Evolutionary conservation across 768 basidiomycete genomes (phyloP).

Genomic region (Russula olivacea): DNA sequence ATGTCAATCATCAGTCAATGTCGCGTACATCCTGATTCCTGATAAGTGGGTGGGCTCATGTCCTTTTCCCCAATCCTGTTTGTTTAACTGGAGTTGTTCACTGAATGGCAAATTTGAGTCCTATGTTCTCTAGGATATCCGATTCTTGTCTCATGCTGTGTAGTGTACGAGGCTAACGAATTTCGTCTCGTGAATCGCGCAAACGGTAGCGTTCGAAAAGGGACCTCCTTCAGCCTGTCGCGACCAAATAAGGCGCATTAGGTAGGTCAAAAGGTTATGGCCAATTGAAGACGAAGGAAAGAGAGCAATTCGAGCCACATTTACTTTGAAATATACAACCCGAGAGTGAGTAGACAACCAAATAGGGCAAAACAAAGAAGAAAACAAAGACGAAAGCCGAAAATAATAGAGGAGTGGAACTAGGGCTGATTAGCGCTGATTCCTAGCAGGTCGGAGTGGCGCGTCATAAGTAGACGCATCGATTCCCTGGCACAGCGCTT

Average conservation of each 20-base stretch:
- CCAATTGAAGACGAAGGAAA: neutral
- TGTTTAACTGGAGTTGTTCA: no score
- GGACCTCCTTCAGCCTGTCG: neutral
- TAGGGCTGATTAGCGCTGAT: no score
- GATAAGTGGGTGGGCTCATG: no score
- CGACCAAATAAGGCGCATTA: neutral
- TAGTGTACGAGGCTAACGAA: no score
- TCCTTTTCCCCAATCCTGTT: no score
- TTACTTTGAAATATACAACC: neutral
- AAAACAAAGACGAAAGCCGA: neutral
- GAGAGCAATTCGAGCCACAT: neutral
- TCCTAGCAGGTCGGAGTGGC: neutral
- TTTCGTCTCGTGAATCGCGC: no score
- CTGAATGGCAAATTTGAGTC: no score
- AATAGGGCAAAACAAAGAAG: neutral
- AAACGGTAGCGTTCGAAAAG: no score
- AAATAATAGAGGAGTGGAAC: neutral
- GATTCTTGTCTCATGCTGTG: no score
- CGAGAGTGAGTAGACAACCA: neutral
- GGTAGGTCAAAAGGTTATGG: neutral
- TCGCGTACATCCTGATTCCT: no score
- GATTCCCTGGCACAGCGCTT: conserved; percentile 43
- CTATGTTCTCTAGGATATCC: no score
- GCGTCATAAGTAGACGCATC: conserved; percentile 39
- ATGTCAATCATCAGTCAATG: no score